Evolutionary conservation across 352 stramenopile genomes (phyloP), one percentile per base, ranked within the genome.

Genomic region (Globisporangium heterothallicum): DNA sequence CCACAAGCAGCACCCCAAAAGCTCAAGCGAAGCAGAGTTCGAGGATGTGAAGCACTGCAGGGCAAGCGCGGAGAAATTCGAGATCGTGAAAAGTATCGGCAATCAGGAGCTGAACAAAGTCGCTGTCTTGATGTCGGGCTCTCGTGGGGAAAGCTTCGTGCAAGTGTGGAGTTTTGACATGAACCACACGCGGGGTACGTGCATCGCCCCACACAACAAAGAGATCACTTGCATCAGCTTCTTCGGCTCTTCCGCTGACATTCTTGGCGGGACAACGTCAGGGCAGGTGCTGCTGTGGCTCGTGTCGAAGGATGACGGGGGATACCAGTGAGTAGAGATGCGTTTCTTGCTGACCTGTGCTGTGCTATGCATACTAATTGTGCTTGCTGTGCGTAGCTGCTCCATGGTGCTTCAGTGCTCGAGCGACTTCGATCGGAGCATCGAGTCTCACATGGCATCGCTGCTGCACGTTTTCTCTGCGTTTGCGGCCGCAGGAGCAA

Each of bases 81-180:
- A 78, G n/a, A 61, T 86, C 16, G 18, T 83, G 21, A 74, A 59
- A 43, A 78, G 72, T 16, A 66, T 78, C 4, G 78, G 61, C 5
- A 86, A 86, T 36, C 61, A 74, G 42, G 67, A 58, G 10, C 54
- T 85, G 19, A 70, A 81, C 42, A 51, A 71, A 14, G 38, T 88
- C 4, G 78, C 69, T 0, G 71, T 83, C 21, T 61, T 86, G 14
- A 47, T 84, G 6, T 45, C 51, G 1, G 71, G 72, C 2, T 57
- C 62, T 24, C 42, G 47, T 6, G 63, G 66, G 0, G 72, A 88
- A 51, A 88, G 66, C 53, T 85, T 88, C 26, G 61, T 91, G 8
- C 75, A 88, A 50, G 42, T 91, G 38, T 91, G 77, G 75, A 81
- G 82, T 54, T 87, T 86, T n/a, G 70, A 85, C 41, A 44, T 88